Conservation (phyloP, 2,329 filamentous ascomycete species). For the Penicillium sp. region DNA sequence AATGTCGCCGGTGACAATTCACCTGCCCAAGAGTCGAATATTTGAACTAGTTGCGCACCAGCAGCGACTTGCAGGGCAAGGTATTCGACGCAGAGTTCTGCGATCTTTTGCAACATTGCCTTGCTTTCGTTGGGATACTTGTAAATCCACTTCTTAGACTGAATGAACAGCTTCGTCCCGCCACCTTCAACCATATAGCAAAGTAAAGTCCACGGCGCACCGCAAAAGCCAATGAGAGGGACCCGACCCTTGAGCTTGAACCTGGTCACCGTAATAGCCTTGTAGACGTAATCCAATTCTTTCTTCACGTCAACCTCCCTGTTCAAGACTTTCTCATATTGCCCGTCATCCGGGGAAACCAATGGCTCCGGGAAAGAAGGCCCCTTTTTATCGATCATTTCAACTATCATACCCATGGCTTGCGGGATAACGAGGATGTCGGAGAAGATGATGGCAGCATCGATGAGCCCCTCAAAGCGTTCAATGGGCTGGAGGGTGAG, state of each 20-base stretch:
- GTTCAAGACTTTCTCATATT: slow-evolving; percentile 74
- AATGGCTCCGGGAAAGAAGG: slow-evolving; percentile 90
- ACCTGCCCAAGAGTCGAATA: slow-evolving; percentile 97
- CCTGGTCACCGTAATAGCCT: slow-evolving; percentile 86
- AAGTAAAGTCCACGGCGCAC: slow-evolving; percentile 91
- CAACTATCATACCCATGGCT: slow-evolving; percentile 96
- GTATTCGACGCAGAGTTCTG: slow-evolving; percentile 92
- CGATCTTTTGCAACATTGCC: slow-evolving; percentile 80
- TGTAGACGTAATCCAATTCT: slow-evolving; percentile 91
- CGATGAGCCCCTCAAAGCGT: slow-evolving; percentile 82
- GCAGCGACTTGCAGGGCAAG: slow-evolving; percentile 87
- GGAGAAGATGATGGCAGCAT: slow-evolving; percentile 97
- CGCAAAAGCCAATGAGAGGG: slow-evolving; percentile 92
- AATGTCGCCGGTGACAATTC: slow-evolving; percentile 84
- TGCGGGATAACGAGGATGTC: slow-evolving; percentile 98
- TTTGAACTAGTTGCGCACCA: slow-evolving; percentile 91
- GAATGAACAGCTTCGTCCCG: slow-evolving; percentile 88
- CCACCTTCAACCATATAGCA: slow-evolving; percentile 99
- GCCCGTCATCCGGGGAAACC: slow-evolving; percentile 70
- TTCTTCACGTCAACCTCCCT: slow-evolving; percentile 77
- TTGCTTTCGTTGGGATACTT: slow-evolving; percentile 78
- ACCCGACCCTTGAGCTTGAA: slow-evolving; percentile 84
- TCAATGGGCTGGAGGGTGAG: slow-evolving; percentile 93
- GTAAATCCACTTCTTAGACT: slow-evolving; percentile 96
- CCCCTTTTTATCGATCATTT: slow-evolving; percentile 97